phyloP scores from a whole-genome alignment of 768 basidiomycete species.

The Calocybe cyanea region DNA sequence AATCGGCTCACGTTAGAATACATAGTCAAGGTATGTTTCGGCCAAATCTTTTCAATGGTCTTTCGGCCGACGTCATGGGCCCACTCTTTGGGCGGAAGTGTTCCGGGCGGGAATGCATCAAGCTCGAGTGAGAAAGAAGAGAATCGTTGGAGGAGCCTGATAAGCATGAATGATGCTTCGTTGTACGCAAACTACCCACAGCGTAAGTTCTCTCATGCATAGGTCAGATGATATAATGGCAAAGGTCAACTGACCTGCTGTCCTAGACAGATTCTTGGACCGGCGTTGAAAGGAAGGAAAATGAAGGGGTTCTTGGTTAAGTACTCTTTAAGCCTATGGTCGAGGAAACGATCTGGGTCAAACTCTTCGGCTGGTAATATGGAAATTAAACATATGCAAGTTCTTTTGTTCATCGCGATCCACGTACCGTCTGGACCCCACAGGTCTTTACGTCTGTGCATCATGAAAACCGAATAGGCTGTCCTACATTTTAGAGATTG shows the following conservation, averaged over 20 bases:
- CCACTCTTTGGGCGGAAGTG: constrained; percentile 46
- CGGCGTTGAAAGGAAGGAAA: constrained; percentile 65
- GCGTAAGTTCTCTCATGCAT: neutral
- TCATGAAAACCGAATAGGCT: constrained; percentile 55
- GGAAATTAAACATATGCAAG: neutral
- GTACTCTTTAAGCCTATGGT: constrained; percentile 58
- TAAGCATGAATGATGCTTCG: constrained; percentile 61
- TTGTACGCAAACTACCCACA: constrained; percentile 49
- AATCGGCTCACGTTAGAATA: constrained; percentile 41
- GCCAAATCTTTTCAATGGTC: constrained; percentile 44
- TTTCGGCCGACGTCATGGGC: constrained; percentile 40
- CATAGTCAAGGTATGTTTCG: constrained; percentile 54
- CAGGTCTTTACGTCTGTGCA: constrained; percentile 62
- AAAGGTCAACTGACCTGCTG: constrained; percentile 41
- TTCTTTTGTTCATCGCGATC: neutral
- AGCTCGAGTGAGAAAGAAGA: constrained; percentile 42
- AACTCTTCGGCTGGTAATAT: constrained; percentile 50
- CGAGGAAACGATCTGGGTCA: constrained; percentile 70
- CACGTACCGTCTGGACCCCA: constrained; percentile 68
- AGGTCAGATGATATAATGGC: neutral
- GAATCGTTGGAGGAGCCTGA: constrained; percentile 62
- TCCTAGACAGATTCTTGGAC: constrained; percentile 57
- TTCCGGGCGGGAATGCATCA: constrained; percentile 41
- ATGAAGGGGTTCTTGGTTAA: constrained; percentile 63
- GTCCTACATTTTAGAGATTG: constrained; percentile 22